Conservation (phyloP, 805 yeast genomes). For the Kodamaea hsintzibuensis region DNA sequence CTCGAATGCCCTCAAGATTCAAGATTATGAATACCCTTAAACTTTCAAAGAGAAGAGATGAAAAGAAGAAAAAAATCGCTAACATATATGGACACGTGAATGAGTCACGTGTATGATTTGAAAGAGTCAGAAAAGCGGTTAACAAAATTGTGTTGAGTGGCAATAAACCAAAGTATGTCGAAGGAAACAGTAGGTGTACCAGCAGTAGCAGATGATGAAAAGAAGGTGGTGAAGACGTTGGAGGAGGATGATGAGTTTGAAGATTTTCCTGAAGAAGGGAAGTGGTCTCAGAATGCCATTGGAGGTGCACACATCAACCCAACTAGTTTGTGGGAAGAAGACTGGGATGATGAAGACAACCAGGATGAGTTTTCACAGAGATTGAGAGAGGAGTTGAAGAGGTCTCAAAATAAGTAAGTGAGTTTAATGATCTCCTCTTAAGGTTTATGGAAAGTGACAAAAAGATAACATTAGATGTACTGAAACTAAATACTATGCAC, state of each 20-base stretch:
- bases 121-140: not conserved
- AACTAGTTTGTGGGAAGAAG: constrained; percentile 87
- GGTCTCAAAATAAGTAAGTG: constrained; percentile 14
- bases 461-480: no score
- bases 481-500: no score
- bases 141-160: not conserved
- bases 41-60: not conserved
- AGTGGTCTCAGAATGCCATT: constrained; percentile 61
- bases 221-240: constrained; percentile 60
- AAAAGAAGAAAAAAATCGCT: not conserved
- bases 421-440: not conserved
- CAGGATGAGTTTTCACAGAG: constrained; percentile 84
- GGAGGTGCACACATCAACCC: constrained; percentile 53
- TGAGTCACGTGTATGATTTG: not conserved
- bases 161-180: not conserved
- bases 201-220: constrained; percentile 21
- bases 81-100: not conserved
- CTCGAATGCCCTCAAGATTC: not conserved
- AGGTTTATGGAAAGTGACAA: no score
- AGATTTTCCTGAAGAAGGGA: constrained; percentile 85
- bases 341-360: constrained; percentile 95
- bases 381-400: constrained; percentile 52
- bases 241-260: constrained; percentile 98
- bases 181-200: not conserved
- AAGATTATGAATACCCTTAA: not conserved